A percentile compares a stretch with the other conserved stretches of the same genome.
phyloP scores from a whole-genome alignment of 2,329 filamentous ascomycete genomes.

The Claviceps humidiphila region DNA sequence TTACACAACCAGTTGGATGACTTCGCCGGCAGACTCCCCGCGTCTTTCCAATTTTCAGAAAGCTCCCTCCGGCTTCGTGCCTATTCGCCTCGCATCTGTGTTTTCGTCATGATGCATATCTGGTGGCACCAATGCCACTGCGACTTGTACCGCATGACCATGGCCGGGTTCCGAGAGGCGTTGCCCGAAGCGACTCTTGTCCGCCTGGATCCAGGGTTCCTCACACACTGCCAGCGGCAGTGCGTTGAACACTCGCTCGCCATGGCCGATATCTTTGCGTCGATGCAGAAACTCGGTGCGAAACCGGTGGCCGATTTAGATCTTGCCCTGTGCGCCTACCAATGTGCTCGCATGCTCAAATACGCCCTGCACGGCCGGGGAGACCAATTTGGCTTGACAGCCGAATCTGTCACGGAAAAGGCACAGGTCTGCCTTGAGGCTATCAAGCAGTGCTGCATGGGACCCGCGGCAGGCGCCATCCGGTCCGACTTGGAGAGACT shows the following conservation, averaged over 20 bases:
- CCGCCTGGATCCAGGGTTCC: slow-evolving; percentile 34
- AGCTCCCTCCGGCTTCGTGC: slow-evolving; percentile 41
- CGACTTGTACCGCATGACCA: slow-evolving; percentile 40
- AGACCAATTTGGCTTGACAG: slow-evolving; percentile 28
- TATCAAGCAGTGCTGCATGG: slow-evolving; percentile 36
- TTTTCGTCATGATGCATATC: slow-evolving; percentile 47
- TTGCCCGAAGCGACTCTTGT: slow-evolving; percentile 30
- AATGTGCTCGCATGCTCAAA: slow-evolving; percentile 39
- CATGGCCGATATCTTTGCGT: slow-evolving; percentile 42
- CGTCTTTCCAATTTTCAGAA: slow-evolving; percentile 45
- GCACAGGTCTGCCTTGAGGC: slow-evolving; percentile 37
- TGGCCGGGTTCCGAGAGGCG: slow-evolving; percentile 38
- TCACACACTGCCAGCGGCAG: slow-evolving; percentile 34
- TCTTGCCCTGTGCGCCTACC: slow-evolving; percentile 40
- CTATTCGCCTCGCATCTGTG: slow-evolving; percentile 43
- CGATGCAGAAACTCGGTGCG: slow-evolving; percentile 36
- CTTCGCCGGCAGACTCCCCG: slow-evolving; percentile 39
- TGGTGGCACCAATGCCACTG: slow-evolving; percentile 47
- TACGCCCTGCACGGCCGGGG: slow-evolving; percentile 34
- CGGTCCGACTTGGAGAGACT: slow-evolving; percentile 37
- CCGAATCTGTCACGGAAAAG: slow-evolving; percentile 34
- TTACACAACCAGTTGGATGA: slow-evolving; percentile 36
- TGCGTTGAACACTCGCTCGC: slow-evolving; percentile 41
- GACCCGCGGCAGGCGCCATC: slow-evolving; percentile 35
- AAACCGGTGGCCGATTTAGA: slow-evolving; percentile 42